Percentiles rank a stretch among this genome's conserved stretches.
These are phyloP conservation scores for Prunus dulcis DNA, from an alignment of 306 rosid genomes.

Conservation along the genomic window DNA sequence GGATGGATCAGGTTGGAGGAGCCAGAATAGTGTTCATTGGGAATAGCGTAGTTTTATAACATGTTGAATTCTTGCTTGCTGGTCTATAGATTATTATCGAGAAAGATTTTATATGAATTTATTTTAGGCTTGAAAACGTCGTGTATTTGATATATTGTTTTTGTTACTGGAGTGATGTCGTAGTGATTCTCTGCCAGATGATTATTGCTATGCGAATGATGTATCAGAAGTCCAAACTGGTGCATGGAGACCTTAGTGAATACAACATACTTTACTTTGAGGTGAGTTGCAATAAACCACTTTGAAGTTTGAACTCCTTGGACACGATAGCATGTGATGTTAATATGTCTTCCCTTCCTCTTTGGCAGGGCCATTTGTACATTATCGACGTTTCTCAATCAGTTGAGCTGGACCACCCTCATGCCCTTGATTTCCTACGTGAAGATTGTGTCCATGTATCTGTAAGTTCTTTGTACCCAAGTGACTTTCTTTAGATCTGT, in stretches of 20 bases:
- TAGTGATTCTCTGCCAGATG: constrained; percentile 42
- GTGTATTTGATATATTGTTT: neutral
- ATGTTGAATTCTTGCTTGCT: neutral
- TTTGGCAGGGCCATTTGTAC: constrained; percentile 77
- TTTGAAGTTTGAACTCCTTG: neutral
- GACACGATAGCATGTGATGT: neutral
- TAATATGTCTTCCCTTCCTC: neutral
- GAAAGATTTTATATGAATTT: neutral
- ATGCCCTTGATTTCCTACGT: constrained; percentile 76
- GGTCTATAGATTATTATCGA: neutral
- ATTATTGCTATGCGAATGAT: constrained; percentile 77
- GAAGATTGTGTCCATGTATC: constrained; percentile 79
- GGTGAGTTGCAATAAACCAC: constrained; percentile 24
- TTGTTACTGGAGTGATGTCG: neutral
- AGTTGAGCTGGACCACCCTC: constrained; percentile 91
- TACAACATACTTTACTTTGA: constrained; percentile 83
- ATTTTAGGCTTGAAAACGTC: neutral
- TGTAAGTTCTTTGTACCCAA: constrained; percentile 35
- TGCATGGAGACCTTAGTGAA: constrained; percentile 95
- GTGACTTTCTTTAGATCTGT: neutral
- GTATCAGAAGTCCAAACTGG: constrained; percentile 89
- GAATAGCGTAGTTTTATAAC: neutral
- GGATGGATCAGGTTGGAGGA: neutral
- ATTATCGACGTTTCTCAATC: constrained; percentile 94
- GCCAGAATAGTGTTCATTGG: constrained; percentile 1